Base-by-base conservation (phyloP, 768 basidiomycete genomes). In the Trametopsis cervina region DNA sequence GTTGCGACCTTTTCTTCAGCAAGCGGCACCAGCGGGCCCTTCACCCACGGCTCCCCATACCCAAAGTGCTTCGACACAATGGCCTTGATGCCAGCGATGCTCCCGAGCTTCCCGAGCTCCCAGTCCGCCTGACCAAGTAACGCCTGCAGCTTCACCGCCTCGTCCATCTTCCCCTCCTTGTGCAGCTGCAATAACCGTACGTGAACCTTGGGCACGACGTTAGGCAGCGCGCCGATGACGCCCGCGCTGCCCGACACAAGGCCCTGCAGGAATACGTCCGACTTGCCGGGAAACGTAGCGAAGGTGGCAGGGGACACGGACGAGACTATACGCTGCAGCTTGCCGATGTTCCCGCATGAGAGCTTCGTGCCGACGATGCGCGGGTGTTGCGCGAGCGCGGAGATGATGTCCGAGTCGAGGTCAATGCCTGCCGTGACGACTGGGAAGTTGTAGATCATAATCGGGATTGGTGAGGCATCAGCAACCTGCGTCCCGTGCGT, bases 321-420 rank as follows among this genome's bases (percentile, higher is more conserved):
- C 3, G 80, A 76, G 11, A 83, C 76, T 38, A 92, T 70, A 15
- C 89, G 81, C 46, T 85, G 80, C 39, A 89, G 78, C 63, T 91
- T 93, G 18, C 89, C 88, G 49, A 93, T 80, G 56, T 81, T 84
- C 4, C 84, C 89, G 61, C 89, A 91, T 25, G 90, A 91, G 20
- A 93, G 73, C 66, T 87, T 92, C 43, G 77, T 81, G 50, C 90
- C 90, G 50, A 91, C 84, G 54, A 89, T 88, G 66, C 92, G 91
- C 4, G 85, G 85, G 61, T 90, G 89, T 39, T 75, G 64, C 3
- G 85, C 81, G 26, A 93, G 74, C 15, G 73, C 69, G 42, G 71
- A 71, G 57, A 94, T 75, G 43, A 75, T 74, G 62, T 92, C 89
- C 0, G 88, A 89, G 62, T 89, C 85, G 33, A 94, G 78, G 60